These are phyloP conservation scores for Rhodotorula paludigena DNA, from an alignment of 768 basidiomycete species.

Conservation along the genomic window DNA sequence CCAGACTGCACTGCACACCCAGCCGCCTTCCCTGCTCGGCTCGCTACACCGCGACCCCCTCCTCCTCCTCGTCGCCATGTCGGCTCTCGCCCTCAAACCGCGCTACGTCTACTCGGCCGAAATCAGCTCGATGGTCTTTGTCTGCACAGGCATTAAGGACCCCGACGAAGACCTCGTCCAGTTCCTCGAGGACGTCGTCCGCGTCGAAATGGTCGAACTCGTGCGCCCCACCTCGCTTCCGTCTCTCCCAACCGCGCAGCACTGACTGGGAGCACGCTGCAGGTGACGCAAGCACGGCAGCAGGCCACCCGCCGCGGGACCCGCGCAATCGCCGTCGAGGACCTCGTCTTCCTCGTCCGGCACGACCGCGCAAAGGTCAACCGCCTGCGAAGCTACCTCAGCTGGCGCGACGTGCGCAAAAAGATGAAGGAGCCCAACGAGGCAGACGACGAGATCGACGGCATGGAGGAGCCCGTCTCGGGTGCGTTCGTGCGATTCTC, in stretches of 20 bases:
- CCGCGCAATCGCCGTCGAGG: conserved; percentile 81
- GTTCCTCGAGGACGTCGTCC: conserved; percentile 90
- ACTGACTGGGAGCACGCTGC: not conserved
- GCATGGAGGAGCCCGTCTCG: conserved; percentile 64
- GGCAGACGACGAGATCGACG: conserved; percentile 61
- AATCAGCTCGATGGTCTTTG: conserved; percentile 53
- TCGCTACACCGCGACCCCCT: not conserved
- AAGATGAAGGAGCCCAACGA: conserved; percentile 58
- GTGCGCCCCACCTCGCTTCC: conserved; percentile 50
- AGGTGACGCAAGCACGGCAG: conserved; percentile 82
- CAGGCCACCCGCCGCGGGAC: conserved; percentile 76
- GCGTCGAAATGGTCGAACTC: conserved; percentile 83
- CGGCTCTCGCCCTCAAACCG: not conserved
- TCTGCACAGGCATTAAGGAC: conserved; percentile 91
- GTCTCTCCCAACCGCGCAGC: not conserved
- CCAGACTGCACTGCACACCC: too few species aligned
- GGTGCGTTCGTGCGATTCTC: too few species aligned
- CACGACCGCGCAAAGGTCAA: conserved; percentile 93
- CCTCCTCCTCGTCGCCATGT: not conserved
- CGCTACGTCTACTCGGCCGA: conserved; percentile 12
- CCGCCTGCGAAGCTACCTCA: conserved; percentile 81
- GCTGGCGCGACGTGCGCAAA: conserved; percentile 95
- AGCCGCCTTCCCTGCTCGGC: too few species aligned
- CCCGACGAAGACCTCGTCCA: conserved; percentile 80
- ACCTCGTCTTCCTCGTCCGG: conserved; percentile 92